These are phyloP conservation scores for Cyberlindnera americana DNA, from an alignment of 805 yeast genomes.

Conservation along the genomic window DNA sequence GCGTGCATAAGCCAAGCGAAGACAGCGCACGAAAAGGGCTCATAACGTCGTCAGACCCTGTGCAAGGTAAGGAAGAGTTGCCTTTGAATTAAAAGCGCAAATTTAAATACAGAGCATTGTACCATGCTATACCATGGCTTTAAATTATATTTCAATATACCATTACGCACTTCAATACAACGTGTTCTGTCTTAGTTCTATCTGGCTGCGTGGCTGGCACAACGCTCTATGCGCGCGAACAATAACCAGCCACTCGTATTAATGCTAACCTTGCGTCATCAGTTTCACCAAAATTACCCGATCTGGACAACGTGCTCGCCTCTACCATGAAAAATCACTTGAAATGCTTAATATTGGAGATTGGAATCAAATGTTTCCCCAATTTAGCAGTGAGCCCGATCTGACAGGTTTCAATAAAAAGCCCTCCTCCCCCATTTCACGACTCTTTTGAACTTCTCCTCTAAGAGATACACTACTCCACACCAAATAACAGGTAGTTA, in stretches of 20 bases:
- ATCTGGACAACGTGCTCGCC: slow-evolving; percentile 5
- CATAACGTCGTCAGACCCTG: no score
- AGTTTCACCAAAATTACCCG: slow-evolving; percentile 1
- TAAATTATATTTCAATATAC: no score
- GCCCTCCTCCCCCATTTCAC: neutral
- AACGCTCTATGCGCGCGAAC: slow-evolving; percentile 1
- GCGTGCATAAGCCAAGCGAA: neutral
- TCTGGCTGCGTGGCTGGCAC: slow-evolving; percentile 5
- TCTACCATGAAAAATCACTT: neutral
- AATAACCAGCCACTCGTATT: slow-evolving; percentile 4
- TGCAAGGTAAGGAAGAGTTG: no score
- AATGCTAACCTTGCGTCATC: neutral
- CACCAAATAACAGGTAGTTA: no score
- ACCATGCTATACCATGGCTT: no score
- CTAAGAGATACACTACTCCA: neutral
- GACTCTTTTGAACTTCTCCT: slow-evolving; percentile 17
- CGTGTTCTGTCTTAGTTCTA: no score
- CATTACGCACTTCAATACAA: no score
- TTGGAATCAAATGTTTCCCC: neutral
- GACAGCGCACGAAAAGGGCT: slow-evolving; percentile 1
- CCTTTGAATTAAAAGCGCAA: no score
- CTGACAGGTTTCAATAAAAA: neutral
- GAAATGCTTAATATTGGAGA: neutral
- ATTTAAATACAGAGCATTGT: no score
- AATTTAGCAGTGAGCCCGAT: neutral